phyloP scores from a whole-genome alignment of 148 eudicot species.

The Nyssa sinensis region DNA sequence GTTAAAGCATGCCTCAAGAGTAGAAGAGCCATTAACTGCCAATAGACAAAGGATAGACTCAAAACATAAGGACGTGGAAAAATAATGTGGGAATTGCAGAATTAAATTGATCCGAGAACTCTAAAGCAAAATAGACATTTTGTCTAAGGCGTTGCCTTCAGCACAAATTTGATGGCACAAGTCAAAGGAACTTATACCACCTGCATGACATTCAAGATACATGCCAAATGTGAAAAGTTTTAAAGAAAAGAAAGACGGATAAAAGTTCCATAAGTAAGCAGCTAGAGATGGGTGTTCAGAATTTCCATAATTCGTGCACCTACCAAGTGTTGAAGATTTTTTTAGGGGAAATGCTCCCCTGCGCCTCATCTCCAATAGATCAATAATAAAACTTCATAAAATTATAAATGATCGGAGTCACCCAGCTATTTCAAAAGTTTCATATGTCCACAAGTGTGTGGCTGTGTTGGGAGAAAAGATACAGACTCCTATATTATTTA shows the following conservation, averaged over 20 bases:
- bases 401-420: not conserved
- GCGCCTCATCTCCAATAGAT: not conserved
- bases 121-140: too few species aligned
- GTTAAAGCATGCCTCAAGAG: constrained; percentile 70
- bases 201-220: not conserved
- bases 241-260: not conserved
- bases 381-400: too few species aligned
- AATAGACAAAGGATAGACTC: constrained; percentile 9
- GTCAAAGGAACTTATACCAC: not conserved
- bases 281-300: not conserved
- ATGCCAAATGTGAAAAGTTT: not conserved
- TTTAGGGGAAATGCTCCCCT: not conserved
- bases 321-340: not conserved
- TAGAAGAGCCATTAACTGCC: constrained; percentile 73
- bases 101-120: too few species aligned
- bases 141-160: too few species aligned
- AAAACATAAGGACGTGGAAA: not conserved
- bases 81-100: not conserved
- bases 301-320: not conserved
- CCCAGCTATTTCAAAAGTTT: not conserved
- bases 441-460: too few species aligned
- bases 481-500: too few species aligned
- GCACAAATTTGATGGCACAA: not conserved
- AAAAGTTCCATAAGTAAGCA: not conserved
- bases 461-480: too few species aligned